Conservation (phyloP, 2,329 filamentous ascomycete species). For the Fusarium sp. region DNA sequence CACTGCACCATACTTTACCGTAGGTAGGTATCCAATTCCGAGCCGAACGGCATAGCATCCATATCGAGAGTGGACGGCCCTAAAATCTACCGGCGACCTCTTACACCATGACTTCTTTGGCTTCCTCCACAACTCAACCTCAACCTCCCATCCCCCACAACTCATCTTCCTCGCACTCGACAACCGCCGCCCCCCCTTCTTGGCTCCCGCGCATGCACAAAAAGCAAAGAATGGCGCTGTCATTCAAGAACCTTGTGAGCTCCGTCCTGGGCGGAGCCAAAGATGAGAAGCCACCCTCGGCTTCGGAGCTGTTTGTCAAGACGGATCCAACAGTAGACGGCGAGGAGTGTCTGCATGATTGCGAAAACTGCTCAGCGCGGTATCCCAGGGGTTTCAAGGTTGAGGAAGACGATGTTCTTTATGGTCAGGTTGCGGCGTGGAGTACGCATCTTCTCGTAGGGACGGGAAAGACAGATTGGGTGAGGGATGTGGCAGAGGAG, state of each 20-base stretch:
- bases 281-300: conserved; percentile 47
- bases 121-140: conserved; percentile 16
- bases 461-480: conserved; percentile 97
- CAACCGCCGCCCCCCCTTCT: conserved; percentile 32
- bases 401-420: conserved; percentile 83
- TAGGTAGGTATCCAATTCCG: conserved; percentile 6
- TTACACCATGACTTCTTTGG: conserved; percentile 26
- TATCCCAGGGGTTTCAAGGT: conserved; percentile 82
- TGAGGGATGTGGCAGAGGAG: conserved; percentile 89
- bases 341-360: conserved; percentile 91
- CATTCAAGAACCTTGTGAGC: conserved; percentile 53
- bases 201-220: conserved; percentile 51
- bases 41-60: conserved; percentile 23
- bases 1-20: no score
- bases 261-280: conserved; percentile 50
- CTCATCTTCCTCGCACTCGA: conserved; percentile 8
- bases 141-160: neutral
- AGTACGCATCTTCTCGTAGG: conserved; percentile 91
- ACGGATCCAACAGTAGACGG: conserved; percentile 85
- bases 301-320: conserved; percentile 76
- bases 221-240: conserved; percentile 61
- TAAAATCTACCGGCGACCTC: conserved; percentile 37
- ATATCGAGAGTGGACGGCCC: conserved; percentile 30
- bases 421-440: conserved; percentile 89
- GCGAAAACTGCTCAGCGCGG: conserved; percentile 81